Conservation (phyloP, 352 stramenopile species). For the Phytopythium helicoides region DNA sequence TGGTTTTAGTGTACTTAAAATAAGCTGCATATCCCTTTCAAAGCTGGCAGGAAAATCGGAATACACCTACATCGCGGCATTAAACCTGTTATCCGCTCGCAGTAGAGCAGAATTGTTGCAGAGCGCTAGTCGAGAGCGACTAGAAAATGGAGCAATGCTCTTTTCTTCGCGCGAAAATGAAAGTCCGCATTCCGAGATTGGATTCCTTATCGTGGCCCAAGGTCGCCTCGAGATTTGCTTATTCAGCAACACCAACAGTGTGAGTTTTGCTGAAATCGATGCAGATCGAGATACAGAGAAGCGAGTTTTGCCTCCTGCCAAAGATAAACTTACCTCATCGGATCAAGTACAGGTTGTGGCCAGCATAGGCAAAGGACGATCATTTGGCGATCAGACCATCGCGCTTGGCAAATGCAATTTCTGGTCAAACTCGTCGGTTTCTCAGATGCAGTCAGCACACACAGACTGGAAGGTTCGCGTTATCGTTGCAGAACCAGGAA, state of each 20-base stretch:
- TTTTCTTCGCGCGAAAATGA: conserved; percentile 3
- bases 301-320: background rate
- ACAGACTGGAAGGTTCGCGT: conserved; percentile 23
- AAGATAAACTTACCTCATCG: background rate
- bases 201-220: background rate
- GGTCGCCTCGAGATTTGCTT: conserved; percentile 4
- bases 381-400: conserved; percentile 55
- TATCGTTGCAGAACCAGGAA: conserved; percentile 33
- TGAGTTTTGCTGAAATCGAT: background rate
- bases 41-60: background rate
- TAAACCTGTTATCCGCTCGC: background rate
- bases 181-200: background rate
- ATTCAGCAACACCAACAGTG: background rate
- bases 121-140: background rate
- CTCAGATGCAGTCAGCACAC: conserved; percentile 8
- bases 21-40: too few relatives aligned
- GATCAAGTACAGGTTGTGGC: conserved; percentile 16
- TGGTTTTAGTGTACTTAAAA: background rate
- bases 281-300: background rate
- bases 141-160: background rate
- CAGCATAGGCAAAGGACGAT: conserved; percentile 35
- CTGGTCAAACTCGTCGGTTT: conserved; percentile 8
- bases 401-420: conserved; percentile 34
- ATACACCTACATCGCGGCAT: background rate
- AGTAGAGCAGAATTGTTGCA: background rate